Evolutionary conservation across 306 rosid genomes (phyloP).

Genomic region (Prunus mume): DNA sequence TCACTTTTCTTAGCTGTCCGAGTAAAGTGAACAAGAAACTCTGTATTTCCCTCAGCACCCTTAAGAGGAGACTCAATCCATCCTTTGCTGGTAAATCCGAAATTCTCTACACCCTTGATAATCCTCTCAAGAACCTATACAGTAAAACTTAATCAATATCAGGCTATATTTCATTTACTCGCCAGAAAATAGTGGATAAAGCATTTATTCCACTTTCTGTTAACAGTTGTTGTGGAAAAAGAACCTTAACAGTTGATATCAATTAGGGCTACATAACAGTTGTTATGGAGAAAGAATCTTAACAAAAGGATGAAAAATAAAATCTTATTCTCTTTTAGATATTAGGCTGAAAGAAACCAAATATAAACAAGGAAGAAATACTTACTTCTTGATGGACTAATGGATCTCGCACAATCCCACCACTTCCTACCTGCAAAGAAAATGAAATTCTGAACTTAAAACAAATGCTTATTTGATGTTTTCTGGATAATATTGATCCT

Average conservation of each 20-base stretch:
- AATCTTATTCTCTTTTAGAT: not conserved
- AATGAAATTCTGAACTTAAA: not conserved
- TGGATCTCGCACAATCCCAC: constrained; percentile 55
- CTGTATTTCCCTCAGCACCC: constrained; percentile 93
- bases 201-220: not conserved
- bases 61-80: constrained; percentile 90
- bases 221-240: too few relatives aligned
- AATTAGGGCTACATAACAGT: not conserved
- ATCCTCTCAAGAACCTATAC: constrained; percentile 80
- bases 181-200: not conserved
- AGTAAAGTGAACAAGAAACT: constrained; percentile 74
- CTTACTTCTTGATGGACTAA: constrained; percentile 49
- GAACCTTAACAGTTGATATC: too few relatives aligned
- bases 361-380: not conserved
- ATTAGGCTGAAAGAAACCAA: not conserved
- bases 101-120: constrained; percentile 70
- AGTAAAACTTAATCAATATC: not conserved
- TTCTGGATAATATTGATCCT: not conserved
- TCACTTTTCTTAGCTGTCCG: constrained; percentile 25
- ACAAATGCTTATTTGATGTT: not conserved
- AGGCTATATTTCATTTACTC: not conserved
- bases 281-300: not conserved
- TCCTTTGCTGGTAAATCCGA: constrained; percentile 75
- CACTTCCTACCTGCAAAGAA: constrained; percentile 49
- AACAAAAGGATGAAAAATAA: not conserved